phyloP scores from a whole-genome alignment of 2,329 filamentous ascomycete species.

The Pseudogymnoascus destructans region DNA sequence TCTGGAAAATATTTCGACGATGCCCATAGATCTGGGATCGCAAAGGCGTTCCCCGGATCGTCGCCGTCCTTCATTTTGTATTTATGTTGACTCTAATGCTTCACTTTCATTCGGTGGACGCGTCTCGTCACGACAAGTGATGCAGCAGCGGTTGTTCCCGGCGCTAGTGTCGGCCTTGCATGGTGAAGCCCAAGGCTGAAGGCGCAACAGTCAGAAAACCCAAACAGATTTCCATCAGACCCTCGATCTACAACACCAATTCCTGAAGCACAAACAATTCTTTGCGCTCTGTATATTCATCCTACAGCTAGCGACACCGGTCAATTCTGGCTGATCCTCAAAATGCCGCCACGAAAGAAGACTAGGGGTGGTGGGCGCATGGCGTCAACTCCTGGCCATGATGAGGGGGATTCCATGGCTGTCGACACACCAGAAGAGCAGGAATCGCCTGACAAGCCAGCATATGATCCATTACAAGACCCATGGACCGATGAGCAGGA shows the following conservation, averaged over 20 bases:
- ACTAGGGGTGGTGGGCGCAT: slow-evolving; percentile 41
- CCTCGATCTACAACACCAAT: background rate
- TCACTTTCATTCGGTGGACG: slow-evolving; percentile 1
- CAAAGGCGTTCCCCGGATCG: slow-evolving; percentile 42
- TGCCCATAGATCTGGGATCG: slow-evolving; percentile 47
- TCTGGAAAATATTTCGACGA: slow-evolving; percentile 36
- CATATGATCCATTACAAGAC: slow-evolving; percentile 44
- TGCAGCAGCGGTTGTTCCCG: slow-evolving; percentile 11
- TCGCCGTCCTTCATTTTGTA: slow-evolving; percentile 29
- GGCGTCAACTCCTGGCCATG: slow-evolving; percentile 41
- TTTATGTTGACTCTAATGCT: slow-evolving; percentile 13
- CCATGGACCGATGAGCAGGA: slow-evolving; percentile 95
- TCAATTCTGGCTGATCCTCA: background rate
- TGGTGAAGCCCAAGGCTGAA: slow-evolving; percentile 9
- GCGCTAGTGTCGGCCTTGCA: slow-evolving; percentile 10
- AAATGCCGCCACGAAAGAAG: slow-evolving; percentile 61
- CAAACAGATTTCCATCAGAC: slow-evolving; percentile 9
- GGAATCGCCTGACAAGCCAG: slow-evolving; percentile 27
- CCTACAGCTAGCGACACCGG: background rate
- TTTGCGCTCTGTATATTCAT: background rate
- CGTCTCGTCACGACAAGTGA: slow-evolving; percentile 7
- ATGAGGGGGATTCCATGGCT: slow-evolving; percentile 46
- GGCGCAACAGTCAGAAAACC: slow-evolving; percentile 3
- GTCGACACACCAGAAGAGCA: slow-evolving; percentile 37
- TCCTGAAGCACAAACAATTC: background rate